Base-by-base conservation (phyloP, 345 rosid species). In the Melaleuca quinquenervia region DNA sequence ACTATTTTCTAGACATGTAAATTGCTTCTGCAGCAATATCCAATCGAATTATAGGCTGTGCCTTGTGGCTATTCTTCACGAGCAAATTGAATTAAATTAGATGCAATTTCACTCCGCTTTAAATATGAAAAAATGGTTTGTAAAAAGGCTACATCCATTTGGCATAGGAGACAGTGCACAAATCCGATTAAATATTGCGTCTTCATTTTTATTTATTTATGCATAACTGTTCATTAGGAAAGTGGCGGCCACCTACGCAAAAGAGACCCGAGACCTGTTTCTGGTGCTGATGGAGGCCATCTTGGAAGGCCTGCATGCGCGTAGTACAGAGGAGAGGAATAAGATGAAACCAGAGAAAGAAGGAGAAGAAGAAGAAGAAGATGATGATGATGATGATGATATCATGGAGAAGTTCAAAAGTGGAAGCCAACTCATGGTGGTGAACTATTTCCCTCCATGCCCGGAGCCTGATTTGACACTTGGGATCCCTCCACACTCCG, bases 401-500 rank as follows among this genome's bases (percentile, higher is more conserved):
- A 48, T 89, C 27, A 86, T 83, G 87, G 82, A 89, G 82, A 87
- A 91, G 76, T 91, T 96, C 24, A 48, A 91, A 88, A 92, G 89
- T 49, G 99, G 96, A 36, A 94, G 96, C 92, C 99, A 95, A 85
- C 60, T 95, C 70, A 87, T 96, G 92, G 91, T 96, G 51, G 88
- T 94, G 11, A 95, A 96, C 45, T 94, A 92, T 87, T 96, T 89
- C 86, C 99, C 99, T 29, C 94, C 94, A 24, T 96, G 99, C 83
- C 99, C 98, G 7, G 94, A 96, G 83, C 99, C 99, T 22, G 94
- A 95, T 55, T 89, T 95, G 45, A 96, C 98, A 5, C 88, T 96
- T 7, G 98, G 99, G 85, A 93, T 96, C 94, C 99, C 98, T 0
- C 98, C 99, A 0, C 99, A 95, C 91, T 95, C 99, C 9, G 99